Conservation (phyloP, 768 basidiomycete genomes). For the Paxillus ammoniavirescens region DNA sequence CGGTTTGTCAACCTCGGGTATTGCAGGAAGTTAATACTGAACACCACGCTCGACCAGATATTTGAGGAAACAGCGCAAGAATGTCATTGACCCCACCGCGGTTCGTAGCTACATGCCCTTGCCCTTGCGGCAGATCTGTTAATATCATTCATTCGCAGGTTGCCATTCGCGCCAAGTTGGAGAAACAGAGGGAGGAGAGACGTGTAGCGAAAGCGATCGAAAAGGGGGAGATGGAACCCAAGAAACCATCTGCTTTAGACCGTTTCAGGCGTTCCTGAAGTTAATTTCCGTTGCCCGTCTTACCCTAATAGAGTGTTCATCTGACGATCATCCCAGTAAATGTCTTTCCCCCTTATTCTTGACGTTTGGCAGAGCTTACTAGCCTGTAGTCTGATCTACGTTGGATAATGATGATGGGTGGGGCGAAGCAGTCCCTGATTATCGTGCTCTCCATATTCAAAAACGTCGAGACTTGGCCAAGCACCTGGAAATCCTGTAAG, state of each 20-base stretch:
- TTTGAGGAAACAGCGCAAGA: slow-evolving; percentile 90
- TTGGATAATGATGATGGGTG: too few relatives aligned
- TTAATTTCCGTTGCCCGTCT: not conserved
- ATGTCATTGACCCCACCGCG: slow-evolving; percentile 83
- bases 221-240: slow-evolving; percentile 29
- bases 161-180: slow-evolving; percentile 67
- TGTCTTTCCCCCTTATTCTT: too few relatives aligned
- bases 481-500: too few relatives aligned
- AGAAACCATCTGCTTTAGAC: slow-evolving; percentile 34
- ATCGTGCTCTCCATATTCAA: too few relatives aligned
- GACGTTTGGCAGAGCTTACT: too few relatives aligned
- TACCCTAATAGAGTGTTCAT: too few relatives aligned
- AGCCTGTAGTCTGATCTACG: too few relatives aligned
- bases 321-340: too few relatives aligned
- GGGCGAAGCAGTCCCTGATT: too few relatives aligned
- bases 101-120: slow-evolving; percentile 37
- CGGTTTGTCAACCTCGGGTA: slow-evolving; percentile 38
- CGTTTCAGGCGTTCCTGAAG: slow-evolving; percentile 30
- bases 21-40: not conserved
- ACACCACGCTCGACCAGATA: slow-evolving; percentile 38
- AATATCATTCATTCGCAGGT: slow-evolving; percentile 28
- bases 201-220: slow-evolving; percentile 33
- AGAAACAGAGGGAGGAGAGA: slow-evolving; percentile 53
- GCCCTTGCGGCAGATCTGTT: not conserved
- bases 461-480: too few relatives aligned